Evolutionary conservation across 345 rosid genomes (phyloP).

Genomic region (Kandelia obovata): DNA sequence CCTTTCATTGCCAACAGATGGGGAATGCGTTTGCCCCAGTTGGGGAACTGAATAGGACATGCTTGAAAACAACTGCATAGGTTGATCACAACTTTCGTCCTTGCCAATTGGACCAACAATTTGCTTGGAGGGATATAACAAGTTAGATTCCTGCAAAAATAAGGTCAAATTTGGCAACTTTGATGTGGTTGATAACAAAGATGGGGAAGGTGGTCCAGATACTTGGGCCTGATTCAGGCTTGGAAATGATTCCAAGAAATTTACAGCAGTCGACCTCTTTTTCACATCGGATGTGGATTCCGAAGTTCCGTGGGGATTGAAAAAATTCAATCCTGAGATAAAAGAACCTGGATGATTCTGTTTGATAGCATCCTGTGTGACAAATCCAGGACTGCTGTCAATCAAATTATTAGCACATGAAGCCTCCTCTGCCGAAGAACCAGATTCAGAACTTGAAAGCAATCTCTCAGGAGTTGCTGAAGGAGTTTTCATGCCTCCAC

Average conservation of each 20-base stretch:
- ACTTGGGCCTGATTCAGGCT: slow-evolving; percentile 21
- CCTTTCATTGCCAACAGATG: slow-evolving; percentile 36
- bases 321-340: slow-evolving; percentile 27
- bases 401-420: slow-evolving; percentile 17
- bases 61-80: slow-evolving; percentile 22
- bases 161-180: slow-evolving; percentile 55
- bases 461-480: slow-evolving; percentile 17
- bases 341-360: slow-evolving; percentile 15
- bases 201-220: slow-evolving; percentile 32
- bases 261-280: slow-evolving; percentile 32
- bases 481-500: slow-evolving; percentile 18
- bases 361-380: slow-evolving; percentile 19
- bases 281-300: slow-evolving; percentile 15
- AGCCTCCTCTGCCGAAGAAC: slow-evolving; percentile 30
- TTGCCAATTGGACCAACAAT: slow-evolving; percentile 19
- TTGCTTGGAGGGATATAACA: slow-evolving; percentile 28
- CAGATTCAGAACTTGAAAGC: slow-evolving; percentile 27
- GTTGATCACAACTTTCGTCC: slow-evolving; percentile 14
- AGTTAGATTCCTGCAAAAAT: slow-evolving; percentile 50
- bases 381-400: slow-evolving; percentile 28
- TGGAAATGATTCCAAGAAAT: slow-evolving; percentile 47
- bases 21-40: slow-evolving; percentile 21
- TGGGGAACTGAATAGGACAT: slow-evolving; percentile 22
- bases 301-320: slow-evolving; percentile 10
- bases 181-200: slow-evolving; percentile 21